A percentile compares a stretch with the other conserved stretches of the same genome.
Conservation (phyloP, 192 early-diverging fungal species). For the Lobosporangium transversale region DNA sequence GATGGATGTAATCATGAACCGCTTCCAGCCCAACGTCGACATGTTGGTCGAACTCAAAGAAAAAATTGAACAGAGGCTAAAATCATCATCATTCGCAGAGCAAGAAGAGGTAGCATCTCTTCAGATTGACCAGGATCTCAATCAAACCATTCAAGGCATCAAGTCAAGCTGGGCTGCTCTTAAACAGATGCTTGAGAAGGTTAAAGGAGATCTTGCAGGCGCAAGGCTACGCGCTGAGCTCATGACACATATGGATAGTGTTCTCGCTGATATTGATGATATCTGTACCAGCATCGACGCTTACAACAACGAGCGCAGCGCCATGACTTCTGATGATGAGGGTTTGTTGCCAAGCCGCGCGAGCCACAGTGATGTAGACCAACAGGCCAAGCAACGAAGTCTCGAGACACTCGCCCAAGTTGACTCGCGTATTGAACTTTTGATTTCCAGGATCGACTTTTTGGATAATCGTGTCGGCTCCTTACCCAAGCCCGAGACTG, state of each 20-base stretch:
- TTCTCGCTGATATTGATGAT: slow-evolving; percentile 38
- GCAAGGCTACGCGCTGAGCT: slow-evolving; percentile 43
- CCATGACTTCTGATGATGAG: slow-evolving; percentile 49
- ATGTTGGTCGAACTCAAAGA: slow-evolving; percentile 57
- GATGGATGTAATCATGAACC: slow-evolving; percentile 55
- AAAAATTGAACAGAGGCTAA: slow-evolving; percentile 38
- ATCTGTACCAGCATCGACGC: slow-evolving; percentile 38
- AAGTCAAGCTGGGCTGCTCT: slow-evolving; percentile 66
- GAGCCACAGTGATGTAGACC: slow-evolving; percentile 9
- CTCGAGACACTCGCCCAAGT: slow-evolving; percentile 55
- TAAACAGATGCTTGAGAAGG: slow-evolving; percentile 63
- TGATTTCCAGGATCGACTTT: slow-evolving; percentile 61
- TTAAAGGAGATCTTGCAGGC: slow-evolving; percentile 60
- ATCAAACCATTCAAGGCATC: slow-evolving; percentile 54
- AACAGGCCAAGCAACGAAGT: slow-evolving; percentile 43
- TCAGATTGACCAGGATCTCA: slow-evolving; percentile 38
- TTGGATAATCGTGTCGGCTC: slow-evolving; percentile 52
- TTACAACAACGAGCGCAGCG: slow-evolving; percentile 50
- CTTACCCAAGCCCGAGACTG: slow-evolving; percentile 32
- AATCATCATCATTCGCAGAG: slow-evolving; percentile 12
- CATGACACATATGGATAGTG: slow-evolving; percentile 40
- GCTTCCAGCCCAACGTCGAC: slow-evolving; percentile 57
- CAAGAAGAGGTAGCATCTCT: slow-evolving; percentile 11
- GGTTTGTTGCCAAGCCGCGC: slow-evolving; percentile 30
- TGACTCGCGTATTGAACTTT: slow-evolving; percentile 61